Evolutionary conservation across 106 monocot genomes (phyloP).

Genomic region (Platanthera zijinensis): DNA sequence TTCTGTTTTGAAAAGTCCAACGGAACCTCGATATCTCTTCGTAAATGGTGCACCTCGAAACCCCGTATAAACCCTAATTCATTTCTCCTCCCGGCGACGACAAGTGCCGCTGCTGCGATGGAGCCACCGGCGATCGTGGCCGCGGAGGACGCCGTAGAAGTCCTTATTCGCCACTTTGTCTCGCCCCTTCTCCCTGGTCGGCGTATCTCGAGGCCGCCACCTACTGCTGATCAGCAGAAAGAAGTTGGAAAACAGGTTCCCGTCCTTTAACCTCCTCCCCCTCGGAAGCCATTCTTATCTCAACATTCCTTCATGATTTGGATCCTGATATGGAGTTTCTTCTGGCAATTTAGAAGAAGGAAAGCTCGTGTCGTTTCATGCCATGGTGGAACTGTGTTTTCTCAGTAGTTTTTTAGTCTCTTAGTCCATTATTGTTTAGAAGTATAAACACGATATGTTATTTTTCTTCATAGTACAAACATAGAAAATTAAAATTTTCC

Average conservation of each 20-base stretch:
- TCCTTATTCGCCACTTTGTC: neutral
- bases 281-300: too few species aligned
- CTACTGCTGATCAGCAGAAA: neutral
- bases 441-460: too few species aligned
- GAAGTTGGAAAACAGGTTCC: conserved; percentile 5
- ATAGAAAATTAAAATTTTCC: too few species aligned
- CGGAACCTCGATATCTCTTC: neutral
- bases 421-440: too few species aligned
- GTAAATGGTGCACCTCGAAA: neutral
- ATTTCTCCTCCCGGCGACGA: neutral
- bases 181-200: neutral
- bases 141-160: neutral
- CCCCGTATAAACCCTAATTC: neutral
- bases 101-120: neutral
- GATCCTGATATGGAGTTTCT: too few species aligned
- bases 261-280: neutral
- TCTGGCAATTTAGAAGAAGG: too few species aligned
- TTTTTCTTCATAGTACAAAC: too few species aligned
- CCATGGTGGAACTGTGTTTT: too few species aligned
- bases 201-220: neutral
- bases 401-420: too few species aligned
- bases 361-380: too few species aligned
- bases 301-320: too few species aligned
- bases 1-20: neutral
- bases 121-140: neutral